Evolutionary conservation across 345 rosid species (phyloP).

Genomic region (Eucalyptus guilfoylei): DNA sequence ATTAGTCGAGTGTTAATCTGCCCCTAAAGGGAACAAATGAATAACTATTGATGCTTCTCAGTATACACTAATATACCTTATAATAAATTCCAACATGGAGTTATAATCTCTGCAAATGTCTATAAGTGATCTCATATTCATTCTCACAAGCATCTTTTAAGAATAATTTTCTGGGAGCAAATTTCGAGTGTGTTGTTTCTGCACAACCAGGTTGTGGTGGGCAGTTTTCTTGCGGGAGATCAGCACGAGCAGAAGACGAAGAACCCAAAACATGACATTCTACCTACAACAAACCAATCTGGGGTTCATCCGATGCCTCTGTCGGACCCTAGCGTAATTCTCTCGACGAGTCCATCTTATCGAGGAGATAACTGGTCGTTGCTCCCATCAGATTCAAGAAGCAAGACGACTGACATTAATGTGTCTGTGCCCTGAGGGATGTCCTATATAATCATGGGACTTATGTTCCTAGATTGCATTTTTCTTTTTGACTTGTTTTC

Average conservation of each 20-base stretch:
- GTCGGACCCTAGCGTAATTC: slow-evolving; percentile 27
- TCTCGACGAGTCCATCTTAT: slow-evolving; percentile 15
- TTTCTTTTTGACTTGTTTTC: neutral
- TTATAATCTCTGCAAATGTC: neutral
- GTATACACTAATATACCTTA: neutral
- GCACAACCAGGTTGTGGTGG: slow-evolving; percentile 53
- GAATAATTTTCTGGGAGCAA: neutral
- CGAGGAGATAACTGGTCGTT: slow-evolving; percentile 42
- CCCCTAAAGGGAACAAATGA: neutral
- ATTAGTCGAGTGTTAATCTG: neutral
- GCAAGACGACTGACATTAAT: slow-evolving; percentile 43
- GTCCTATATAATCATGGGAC: neutral
- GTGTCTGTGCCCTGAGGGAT: slow-evolving; percentile 36
- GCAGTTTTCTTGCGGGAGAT: slow-evolving; percentile 68
- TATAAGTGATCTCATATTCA: neutral
- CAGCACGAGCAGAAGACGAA: slow-evolving; percentile 59
- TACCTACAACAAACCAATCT: slow-evolving; percentile 15
- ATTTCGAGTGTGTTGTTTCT: neutral
- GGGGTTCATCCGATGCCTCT: slow-evolving; percentile 8
- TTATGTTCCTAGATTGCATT: neutral
- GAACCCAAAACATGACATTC: slow-evolving; percentile 31
- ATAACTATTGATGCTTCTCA: neutral
- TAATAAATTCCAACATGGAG: neutral
- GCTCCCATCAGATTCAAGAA: slow-evolving; percentile 31
- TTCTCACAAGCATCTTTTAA: neutral